These are phyloP conservation scores for Cyathus striatus DNA, from an alignment of 768 basidiomycete species.

Conservation along the genomic window DNA sequence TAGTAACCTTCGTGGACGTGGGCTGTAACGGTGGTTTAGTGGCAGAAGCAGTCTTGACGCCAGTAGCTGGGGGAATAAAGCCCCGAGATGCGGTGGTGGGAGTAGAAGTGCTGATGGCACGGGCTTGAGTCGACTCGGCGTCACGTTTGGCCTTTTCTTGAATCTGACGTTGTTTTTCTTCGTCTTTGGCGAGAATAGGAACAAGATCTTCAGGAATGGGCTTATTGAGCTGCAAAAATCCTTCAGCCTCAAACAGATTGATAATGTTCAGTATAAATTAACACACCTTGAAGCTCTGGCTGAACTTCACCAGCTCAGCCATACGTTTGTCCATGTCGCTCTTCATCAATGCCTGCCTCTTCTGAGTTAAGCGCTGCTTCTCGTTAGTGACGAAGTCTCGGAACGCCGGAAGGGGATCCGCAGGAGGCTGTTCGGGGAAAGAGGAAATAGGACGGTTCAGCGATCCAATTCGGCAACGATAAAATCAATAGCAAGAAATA, in stretches of 20 bases:
- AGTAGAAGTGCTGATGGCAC: conserved; percentile 61
- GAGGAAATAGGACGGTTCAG: too few species aligned
- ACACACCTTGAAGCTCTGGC: conserved; percentile 87
- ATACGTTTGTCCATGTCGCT: conserved; percentile 93
- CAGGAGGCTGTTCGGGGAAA: conserved; percentile 58
- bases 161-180: conserved; percentile 83
- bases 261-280: not conserved
- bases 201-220: conserved; percentile 95
- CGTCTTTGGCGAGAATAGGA: conserved; percentile 89
- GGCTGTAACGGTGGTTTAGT: conserved; percentile 13
- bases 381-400: conserved; percentile 91
- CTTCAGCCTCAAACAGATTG: not conserved
- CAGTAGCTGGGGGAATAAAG: conserved; percentile 22
- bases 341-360: conserved; percentile 84
- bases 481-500: too few species aligned
- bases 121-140: conserved; percentile 60
- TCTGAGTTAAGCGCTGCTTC: conserved; percentile 84
- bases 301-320: conserved; percentile 91
- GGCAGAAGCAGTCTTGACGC: conserved; percentile 23
- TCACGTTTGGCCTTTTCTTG: conserved; percentile 71
- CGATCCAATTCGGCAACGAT: too few species aligned
- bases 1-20: conserved; percentile 6
- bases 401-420: conserved; percentile 80
- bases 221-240: conserved; percentile 67
- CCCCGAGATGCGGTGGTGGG: conserved; percentile 46